A percentile compares a stretch with the other conserved stretches of the same genome.
Conservation (phyloP, 805 yeast species). For the Yamadazyma endophytica region DNA sequence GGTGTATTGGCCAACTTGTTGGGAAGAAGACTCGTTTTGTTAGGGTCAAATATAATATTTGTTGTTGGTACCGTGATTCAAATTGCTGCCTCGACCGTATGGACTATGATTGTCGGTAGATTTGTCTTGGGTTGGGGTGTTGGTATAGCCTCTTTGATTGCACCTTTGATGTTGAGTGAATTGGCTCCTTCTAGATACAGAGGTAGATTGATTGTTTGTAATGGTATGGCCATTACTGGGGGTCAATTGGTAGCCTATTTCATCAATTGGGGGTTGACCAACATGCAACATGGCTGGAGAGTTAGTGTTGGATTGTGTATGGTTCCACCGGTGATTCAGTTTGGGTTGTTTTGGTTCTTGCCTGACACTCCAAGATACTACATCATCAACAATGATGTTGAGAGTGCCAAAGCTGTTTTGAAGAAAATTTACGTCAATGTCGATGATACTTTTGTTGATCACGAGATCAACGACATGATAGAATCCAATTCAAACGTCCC, state of each 20-base stretch:
- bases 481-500: conserved; percentile 40
- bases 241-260: conserved; percentile 95
- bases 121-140: conserved; percentile 95
- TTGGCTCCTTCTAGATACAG: conserved; percentile 89
- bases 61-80: conserved; percentile 83
- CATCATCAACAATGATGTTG: conserved; percentile 63
- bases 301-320: conserved; percentile 85
- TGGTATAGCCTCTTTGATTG: conserved; percentile 87
- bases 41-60: conserved; percentile 79
- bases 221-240: conserved; percentile 87
- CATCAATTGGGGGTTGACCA: conserved; percentile 80
- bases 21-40: conserved; percentile 82
- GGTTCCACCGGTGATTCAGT: conserved; percentile 80
- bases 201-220: conserved; percentile 85
- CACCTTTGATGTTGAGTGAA: conserved; percentile 92
- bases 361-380: conserved; percentile 96
- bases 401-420: conserved; percentile 65
- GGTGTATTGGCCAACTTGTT: conserved; percentile 78
- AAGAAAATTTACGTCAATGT: conserved; percentile 60
- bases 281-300: conserved; percentile 86
- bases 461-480: conserved; percentile 65
- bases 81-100: conserved; percentile 71
- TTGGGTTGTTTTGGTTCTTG: conserved; percentile 71
- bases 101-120: conserved; percentile 92
- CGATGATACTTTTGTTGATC: conserved; percentile 57